phyloP scores from a whole-genome alignment of 208 protist genomes.

The Trypanosoma platydactyli region DNA sequence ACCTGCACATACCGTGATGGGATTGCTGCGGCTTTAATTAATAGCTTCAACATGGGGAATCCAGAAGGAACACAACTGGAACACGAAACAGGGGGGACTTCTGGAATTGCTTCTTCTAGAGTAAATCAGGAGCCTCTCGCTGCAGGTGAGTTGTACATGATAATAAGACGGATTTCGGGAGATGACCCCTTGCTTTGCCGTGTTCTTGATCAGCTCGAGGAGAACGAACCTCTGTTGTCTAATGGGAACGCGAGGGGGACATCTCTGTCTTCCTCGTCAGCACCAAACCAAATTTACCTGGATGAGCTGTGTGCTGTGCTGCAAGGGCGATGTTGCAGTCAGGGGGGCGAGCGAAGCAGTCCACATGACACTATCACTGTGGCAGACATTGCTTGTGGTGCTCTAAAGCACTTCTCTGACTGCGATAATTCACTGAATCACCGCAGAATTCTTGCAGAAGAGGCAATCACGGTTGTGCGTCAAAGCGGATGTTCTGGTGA shows the following conservation, averaged over 20 bases:
- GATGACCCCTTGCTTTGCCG: conserved; percentile 11
- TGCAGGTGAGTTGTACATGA: conserved; percentile 16
- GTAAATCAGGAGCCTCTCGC: conserved; percentile 9
- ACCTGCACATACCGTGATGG: conserved; percentile 73
- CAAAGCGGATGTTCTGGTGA: not conserved
- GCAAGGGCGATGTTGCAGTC: conserved; percentile 27
- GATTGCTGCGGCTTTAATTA: conserved; percentile 48
- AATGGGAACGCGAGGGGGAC: not conserved
- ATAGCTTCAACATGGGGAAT: conserved; percentile 25
- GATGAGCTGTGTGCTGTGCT: conserved; percentile 38
- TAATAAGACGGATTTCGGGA: conserved; percentile 8
- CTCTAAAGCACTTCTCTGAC: conserved; percentile 6
- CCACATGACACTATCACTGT: not conserved
- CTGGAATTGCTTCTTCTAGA: conserved; percentile 2
- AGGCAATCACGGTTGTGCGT: not conserved
- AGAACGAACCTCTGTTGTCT: not conserved
- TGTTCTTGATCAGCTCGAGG: conserved; percentile 15
- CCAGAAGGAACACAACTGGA: not conserved
- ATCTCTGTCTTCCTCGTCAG: not conserved
- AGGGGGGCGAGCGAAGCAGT: not conserved
- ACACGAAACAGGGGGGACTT: not conserved
- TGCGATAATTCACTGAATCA: not conserved
- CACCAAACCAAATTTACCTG: conserved; percentile 23
- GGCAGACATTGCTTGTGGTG: not conserved
- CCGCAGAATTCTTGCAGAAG: not conserved